Evolutionary conservation across 1,139 yeast species (phyloP), one percentile per base, ranked within the genome.

Genomic region (Taiozyma onychis): DNA sequence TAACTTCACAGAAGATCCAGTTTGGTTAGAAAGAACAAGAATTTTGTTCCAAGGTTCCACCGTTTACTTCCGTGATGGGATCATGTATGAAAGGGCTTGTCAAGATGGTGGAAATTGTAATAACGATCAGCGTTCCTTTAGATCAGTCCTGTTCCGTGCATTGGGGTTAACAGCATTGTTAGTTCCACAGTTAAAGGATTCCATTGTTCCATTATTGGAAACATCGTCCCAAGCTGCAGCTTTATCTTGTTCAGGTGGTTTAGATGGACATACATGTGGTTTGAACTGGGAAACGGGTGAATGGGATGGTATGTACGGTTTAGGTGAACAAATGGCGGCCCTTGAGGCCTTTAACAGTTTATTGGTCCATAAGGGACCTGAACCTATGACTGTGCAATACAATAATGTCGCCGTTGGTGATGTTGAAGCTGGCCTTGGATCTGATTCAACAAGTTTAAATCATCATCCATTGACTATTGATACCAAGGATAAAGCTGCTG

Each of bases 231-330:
- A 66, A 22, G 96, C 85, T 11, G 96, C 96, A 2, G 95, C 96
- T 3, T 68, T 70, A 45, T 78, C 93, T 0, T 91, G 97, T 70
- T 68, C 80, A 5, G 97, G 97, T 59, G 97, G 97, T 65, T 56
- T 68, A 5, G 97, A 90, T 70, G 89, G 89, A 11, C 90, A 86
- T 62, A 90, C 97, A 0, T 91, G 97, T 72, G 97, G 97, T 39
- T 68, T 80, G 52, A 77, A 85, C 63, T 91, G 98, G 98, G 39
- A 49, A 2, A 2, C 18, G 3, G 74, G 71, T 41, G 76, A 77
- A 8, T 88, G 89, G 84, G 86, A 81, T 59, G 77, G 75, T 1
- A 56, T 58, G 22, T 81, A 70, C 59, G 86, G 87, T 6, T 70
- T 82, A 35, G 88, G 88, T 51, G 87, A 82, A 63, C 86, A 82